Conservation (phyloP, 805 yeast species). For the Phaffomyces thermotolerans region DNA sequence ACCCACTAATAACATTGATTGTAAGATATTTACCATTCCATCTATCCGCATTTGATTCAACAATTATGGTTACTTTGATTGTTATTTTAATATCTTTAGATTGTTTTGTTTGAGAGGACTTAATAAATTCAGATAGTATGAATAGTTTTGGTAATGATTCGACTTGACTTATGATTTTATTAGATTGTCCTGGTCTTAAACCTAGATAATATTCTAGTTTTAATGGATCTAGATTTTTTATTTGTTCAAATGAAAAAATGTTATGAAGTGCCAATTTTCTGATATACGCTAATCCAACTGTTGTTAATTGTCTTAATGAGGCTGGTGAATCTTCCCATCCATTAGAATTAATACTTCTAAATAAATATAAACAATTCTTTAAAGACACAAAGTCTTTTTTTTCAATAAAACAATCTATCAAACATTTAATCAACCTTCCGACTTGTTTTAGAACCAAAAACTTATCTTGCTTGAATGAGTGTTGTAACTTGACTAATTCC, state of each 20-base stretch:
- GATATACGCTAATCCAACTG: conserved; percentile 36
- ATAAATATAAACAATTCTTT: conserved; percentile 29
- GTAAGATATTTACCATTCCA: conserved; percentile 31
- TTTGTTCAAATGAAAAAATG: conserved; percentile 27
- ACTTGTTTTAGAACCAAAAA: conserved; percentile 34
- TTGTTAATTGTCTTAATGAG: conserved; percentile 41
- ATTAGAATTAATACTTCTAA: conserved; percentile 34
- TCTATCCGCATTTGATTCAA: conserved; percentile 8
- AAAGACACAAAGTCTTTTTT: conserved; percentile 38
- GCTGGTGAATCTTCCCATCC: conserved; percentile 45
- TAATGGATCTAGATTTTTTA: conserved; percentile 23
- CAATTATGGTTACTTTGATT: conserved; percentile 13
- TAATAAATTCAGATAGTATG: conserved; percentile 16
- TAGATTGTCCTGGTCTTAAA: conserved; percentile 34
- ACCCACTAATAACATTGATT: conserved; percentile 25
- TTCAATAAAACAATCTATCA: conserved; percentile 36
- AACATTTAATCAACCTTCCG: conserved; percentile 36
- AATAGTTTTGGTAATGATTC: conserved; percentile 31
- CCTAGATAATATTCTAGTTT: conserved; percentile 37
- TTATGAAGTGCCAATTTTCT: conserved; percentile 31
- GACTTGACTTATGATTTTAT: conserved; percentile 29
- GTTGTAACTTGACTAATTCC: conserved; percentile 33
- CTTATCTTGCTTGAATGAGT: conserved; percentile 38
- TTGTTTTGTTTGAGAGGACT: conserved; percentile 3
- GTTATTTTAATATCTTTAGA: conserved; percentile 19